phyloP scores from a whole-genome alignment of 768 basidiomycete species.

The Multifurca ochricompacta region DNA sequence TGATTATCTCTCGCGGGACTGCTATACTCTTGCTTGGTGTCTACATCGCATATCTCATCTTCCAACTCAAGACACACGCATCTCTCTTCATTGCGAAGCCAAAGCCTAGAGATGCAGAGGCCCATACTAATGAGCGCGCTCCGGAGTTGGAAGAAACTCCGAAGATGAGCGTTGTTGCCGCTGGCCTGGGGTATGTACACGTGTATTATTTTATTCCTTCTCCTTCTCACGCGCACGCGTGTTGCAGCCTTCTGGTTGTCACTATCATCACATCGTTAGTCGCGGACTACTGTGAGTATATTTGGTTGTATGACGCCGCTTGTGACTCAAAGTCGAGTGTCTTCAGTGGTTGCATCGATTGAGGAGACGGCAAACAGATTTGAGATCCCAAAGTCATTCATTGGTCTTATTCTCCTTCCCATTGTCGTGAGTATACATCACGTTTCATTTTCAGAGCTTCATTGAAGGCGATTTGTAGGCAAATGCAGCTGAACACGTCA shows the following conservation, averaged over 20 bases:
- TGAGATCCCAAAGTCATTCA: conserved; percentile 75
- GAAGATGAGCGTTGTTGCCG: conserved; percentile 66
- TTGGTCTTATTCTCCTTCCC: conserved; percentile 79
- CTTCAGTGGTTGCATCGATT: conserved; percentile 77
- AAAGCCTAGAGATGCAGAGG: neutral
- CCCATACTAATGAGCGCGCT: neutral
- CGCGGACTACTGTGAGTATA: conserved; percentile 72
- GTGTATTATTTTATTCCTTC: neutral
- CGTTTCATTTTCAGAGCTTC: neutral
- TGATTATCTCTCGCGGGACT: conserved; percentile 75
- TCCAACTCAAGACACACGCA: conserved; percentile 55
- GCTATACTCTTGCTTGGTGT: conserved; percentile 65
- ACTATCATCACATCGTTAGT: conserved; percentile 83
- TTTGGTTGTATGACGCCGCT: neutral
- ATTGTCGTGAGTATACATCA: conserved; percentile 54
- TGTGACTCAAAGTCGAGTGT: neutral
- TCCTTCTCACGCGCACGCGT: neutral
- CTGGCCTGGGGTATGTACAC: conserved; percentile 40
- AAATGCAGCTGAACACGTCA: conserved; percentile 82
- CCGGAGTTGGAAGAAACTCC: conserved; percentile 33
- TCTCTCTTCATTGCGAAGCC: conserved; percentile 42
- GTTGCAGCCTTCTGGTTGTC: conserved; percentile 53
- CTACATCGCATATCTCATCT: conserved; percentile 42
- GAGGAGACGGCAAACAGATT: conserved; percentile 84
- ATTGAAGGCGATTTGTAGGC: conserved; percentile 35